Percentiles rank a stretch among this genome's conserved stretches.
phyloP scores from a whole-genome alignment of 2,329 filamentous ascomycete species.

The Colletotrichum chlorophyti region DNA sequence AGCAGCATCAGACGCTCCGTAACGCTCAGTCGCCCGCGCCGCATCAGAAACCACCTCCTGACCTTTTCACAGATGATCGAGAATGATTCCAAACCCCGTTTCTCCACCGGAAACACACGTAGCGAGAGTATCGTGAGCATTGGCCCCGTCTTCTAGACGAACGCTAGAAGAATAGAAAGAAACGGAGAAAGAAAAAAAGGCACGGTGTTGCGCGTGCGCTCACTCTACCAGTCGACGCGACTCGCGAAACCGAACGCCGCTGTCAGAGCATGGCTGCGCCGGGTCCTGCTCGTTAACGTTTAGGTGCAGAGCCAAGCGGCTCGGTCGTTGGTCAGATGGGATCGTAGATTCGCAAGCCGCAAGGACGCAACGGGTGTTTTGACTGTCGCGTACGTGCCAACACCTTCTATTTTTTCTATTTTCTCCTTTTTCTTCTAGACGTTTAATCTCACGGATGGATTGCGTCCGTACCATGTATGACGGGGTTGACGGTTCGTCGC shows the following conservation, averaged over 20 bases:
- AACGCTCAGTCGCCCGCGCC: slow-evolving; percentile 5
- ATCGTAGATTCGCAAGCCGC: no score
- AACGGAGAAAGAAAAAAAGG: no score
- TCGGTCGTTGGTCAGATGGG: no score
- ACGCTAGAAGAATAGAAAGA: slow-evolving; percentile 19
- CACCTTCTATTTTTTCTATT: no score
- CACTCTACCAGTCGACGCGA: background rate
- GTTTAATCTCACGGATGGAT: background rate
- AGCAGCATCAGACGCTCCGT: slow-evolving; percentile 1
- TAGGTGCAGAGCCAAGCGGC: no score
- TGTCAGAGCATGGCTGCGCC: background rate
- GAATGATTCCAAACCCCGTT: slow-evolving; percentile 4
- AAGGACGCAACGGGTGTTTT: no score
- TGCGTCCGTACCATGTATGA: no score
- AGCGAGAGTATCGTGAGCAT: background rate
- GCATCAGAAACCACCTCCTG: background rate
- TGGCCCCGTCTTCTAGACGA: slow-evolving; percentile 14
- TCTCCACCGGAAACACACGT: slow-evolving; percentile 9
- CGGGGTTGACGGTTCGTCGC: background rate
- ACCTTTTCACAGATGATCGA: background rate
- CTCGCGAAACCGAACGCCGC: background rate
- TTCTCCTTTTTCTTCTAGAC: background rate
- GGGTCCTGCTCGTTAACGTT: background rate
- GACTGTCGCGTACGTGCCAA: no score
- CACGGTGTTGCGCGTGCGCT: background rate